These are phyloP conservation scores for Camelina laxa DNA, from an alignment of 345 rosid species.

Conservation along the genomic window DNA sequence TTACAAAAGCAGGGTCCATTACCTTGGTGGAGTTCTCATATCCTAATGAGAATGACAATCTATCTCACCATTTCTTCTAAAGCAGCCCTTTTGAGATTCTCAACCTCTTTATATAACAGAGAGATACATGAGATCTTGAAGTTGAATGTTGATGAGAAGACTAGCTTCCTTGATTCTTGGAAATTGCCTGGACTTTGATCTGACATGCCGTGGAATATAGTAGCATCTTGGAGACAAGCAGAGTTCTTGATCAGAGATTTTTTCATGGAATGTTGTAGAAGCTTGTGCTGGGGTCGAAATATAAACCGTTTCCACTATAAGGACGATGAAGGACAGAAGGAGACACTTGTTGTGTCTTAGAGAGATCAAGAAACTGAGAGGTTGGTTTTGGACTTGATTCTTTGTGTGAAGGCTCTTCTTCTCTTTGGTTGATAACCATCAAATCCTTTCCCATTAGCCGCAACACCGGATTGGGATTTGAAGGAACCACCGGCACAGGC, in stretches of 20 bases:
- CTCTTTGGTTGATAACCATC: constrained; percentile 83
- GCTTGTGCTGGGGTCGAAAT: constrained; percentile 17
- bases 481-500: constrained; percentile 24
- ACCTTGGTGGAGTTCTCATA: constrained; percentile 37
- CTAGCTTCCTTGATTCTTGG: neutral
- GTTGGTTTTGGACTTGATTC: constrained; percentile 17
- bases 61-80: constrained; percentile 23
- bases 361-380: constrained; percentile 30
- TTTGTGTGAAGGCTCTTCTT: constrained; percentile 41
- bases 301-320: constrained; percentile 22
- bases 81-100: constrained; percentile 36
- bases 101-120: constrained; percentile 21
- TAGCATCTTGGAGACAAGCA: neutral
- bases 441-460: constrained; percentile 97
- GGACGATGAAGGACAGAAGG: constrained; percentile 28
- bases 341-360: constrained; percentile 25
- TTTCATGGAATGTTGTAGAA: constrained; percentile 36
- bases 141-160: constrained; percentile 1
- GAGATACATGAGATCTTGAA: constrained; percentile 28
- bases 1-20: constrained; percentile 29
- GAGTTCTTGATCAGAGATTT: constrained; percentile 21
- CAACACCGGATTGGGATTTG: constrained; percentile 73
- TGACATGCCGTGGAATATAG: constrained; percentile 19
- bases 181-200: constrained; percentile 24
- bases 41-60: constrained; percentile 17